A percentile compares a stretch with the other conserved stretches of the same genome.
Conservation (phyloP, 1,139 yeast genomes). For the Pichia sp. region DNA sequence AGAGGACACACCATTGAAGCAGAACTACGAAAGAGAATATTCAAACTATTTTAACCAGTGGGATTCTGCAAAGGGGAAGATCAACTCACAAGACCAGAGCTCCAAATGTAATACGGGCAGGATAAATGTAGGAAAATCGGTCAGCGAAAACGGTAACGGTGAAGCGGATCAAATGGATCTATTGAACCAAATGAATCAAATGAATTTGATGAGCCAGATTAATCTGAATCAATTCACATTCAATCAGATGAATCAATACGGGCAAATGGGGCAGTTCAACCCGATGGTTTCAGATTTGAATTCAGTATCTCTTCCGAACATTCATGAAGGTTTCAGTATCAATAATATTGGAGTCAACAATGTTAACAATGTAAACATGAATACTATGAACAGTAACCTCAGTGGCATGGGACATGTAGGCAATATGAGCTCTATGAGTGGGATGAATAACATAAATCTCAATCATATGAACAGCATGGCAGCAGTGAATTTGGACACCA, state of each 20-base stretch:
- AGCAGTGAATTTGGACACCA: constrained; percentile 2
- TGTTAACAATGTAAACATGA: constrained; percentile 6
- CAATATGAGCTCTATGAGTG: constrained; percentile 8
- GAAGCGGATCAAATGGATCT: constrained; percentile 1
- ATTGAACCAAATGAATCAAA: constrained; percentile 10
- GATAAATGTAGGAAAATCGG: background rate
- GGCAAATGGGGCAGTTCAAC: constrained; percentile 1
- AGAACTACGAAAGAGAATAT: background rate
- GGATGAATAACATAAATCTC: constrained; percentile 10
- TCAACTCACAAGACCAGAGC: background rate
- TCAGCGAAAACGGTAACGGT: background rate
- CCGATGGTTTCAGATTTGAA: constrained; percentile 2
- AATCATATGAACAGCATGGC: constrained; percentile 2
- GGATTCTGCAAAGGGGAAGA: background rate
- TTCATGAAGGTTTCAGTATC: background rate
- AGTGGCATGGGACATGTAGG: constrained; percentile 2
- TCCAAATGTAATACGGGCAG: background rate
- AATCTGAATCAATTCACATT: constrained; percentile 1
- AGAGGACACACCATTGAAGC: constrained; percentile 3
- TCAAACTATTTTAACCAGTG: constrained; percentile 10
- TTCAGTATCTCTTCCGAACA: background rate
- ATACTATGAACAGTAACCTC: background rate
- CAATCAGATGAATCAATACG: constrained; percentile 3
- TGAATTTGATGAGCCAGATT: constrained; percentile 9
- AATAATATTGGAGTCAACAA: background rate